These are phyloP conservation scores for Annulohypoxylon moriforme DNA, from an alignment of 495 filamentous ascomycete species.

Conservation along the genomic window DNA sequence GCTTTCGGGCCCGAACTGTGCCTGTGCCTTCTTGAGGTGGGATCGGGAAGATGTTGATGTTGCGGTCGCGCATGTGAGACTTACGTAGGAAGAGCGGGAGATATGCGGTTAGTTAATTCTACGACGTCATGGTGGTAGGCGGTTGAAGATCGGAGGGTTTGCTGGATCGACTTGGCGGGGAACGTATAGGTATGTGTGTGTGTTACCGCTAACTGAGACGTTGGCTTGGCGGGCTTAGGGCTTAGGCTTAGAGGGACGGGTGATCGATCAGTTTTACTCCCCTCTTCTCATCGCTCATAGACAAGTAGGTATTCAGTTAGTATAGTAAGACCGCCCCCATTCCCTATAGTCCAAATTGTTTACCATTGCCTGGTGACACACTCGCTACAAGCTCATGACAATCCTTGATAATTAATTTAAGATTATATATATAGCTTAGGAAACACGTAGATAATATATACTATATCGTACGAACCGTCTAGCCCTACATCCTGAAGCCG, in stretches of 20 bases:
- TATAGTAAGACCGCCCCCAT: too few species aligned
- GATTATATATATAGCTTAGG: not conserved
- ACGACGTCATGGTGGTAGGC: not conserved
- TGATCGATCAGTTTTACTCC: not conserved
- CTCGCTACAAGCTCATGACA: not conserved
- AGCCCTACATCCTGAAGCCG: not conserved
- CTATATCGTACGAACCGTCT: not conserved
- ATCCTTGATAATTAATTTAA: not conserved
- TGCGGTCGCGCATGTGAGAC: not conserved
- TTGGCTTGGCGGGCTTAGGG: not conserved
- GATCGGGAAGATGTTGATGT: not conserved
- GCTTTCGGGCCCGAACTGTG: not conserved
- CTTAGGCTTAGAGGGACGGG: not conserved
- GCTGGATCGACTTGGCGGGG: not conserved
- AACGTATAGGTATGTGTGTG: not conserved
- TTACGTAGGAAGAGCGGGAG: not conserved
- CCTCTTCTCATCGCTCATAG: not conserved
- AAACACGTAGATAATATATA: not conserved
- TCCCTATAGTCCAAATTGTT: not conserved
- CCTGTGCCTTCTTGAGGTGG: not conserved
- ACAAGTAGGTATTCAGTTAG: not conserved
- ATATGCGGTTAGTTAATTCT: not conserved
- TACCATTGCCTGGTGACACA: not conserved
- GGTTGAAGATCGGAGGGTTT: not conserved
- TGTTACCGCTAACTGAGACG: not conserved